These are phyloP conservation scores for Sistotremastrum niveocremeum DNA, from an alignment of 768 basidiomycete species.

Conservation along the genomic window DNA sequence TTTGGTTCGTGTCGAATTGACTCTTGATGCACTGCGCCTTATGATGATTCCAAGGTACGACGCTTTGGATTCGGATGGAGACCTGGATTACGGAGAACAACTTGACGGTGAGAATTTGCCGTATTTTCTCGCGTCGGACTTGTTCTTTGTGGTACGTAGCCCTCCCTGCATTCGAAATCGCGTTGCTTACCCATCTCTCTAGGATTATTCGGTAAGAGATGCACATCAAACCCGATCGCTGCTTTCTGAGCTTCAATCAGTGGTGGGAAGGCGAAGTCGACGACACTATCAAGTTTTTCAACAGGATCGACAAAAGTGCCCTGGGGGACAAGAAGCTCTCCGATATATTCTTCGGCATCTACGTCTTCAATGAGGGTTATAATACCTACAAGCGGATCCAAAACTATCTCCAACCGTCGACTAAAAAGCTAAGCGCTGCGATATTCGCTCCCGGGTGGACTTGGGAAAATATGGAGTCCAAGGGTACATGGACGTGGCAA, in stretches of 20 bases:
- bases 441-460: constrained; percentile 77
- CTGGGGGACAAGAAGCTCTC: too few relatives aligned
- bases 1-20: constrained; percentile 37
- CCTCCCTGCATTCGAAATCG: too few relatives aligned
- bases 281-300: too few relatives aligned
- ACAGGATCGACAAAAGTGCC: too few relatives aligned
- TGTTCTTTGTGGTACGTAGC: constrained; percentile 38
- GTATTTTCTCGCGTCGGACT: constrained; percentile 61
- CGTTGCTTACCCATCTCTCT: too few relatives aligned
- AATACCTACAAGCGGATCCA: constrained; percentile 52
- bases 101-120: constrained; percentile 57
- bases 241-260: constrained; percentile 32
- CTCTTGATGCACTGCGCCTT: too few relatives aligned
- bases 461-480: constrained; percentile 60
- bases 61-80: constrained; percentile 48
- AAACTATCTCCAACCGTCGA: constrained; percentile 38
- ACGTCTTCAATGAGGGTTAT: constrained; percentile 68
- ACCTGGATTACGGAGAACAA: constrained; percentile 58
- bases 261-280: constrained; percentile 11
- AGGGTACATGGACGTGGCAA: constrained; percentile 47
- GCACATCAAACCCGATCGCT: constrained; percentile 28
- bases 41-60: constrained; percentile 43
- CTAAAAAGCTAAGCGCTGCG: constrained; percentile 58
- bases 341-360: constrained; percentile 53
- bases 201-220: too few relatives aligned